Conservation (phyloP, 2,329 filamentous ascomycete genomes). For the Graphilbum ipis-grandicollis region DNA sequence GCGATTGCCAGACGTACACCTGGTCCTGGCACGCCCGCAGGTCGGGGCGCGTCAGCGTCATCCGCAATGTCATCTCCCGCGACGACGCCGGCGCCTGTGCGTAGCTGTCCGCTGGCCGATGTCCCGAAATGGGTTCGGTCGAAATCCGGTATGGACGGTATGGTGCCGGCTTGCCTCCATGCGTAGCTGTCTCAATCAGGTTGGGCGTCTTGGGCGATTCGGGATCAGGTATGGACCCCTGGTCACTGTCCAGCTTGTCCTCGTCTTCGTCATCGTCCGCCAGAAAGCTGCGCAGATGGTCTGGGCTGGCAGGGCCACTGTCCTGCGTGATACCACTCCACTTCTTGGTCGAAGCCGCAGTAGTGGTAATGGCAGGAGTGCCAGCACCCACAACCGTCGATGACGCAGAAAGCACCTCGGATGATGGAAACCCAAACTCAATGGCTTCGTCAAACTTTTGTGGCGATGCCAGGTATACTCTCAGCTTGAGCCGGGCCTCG, state of each 20-base stretch:
- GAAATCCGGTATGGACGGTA: conserved; percentile 8
- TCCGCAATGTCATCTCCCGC: conserved; percentile 86
- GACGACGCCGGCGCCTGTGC: conserved; percentile 37
- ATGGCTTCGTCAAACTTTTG: conserved; percentile 94
- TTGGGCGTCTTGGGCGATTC: conserved; percentile 43
- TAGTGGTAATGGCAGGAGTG: conserved; percentile 2
- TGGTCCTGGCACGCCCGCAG: conserved; percentile 58
- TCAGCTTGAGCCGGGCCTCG: conserved; percentile 69
- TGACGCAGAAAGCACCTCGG: conserved; percentile 22
- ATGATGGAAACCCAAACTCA: conserved; percentile 76
- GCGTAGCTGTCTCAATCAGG: conserved; percentile 19
- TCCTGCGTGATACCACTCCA: conserved; percentile 11
- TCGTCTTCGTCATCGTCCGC: conserved; percentile 20
- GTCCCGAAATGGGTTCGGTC: conserved; percentile 3
- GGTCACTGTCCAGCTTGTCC: conserved; percentile 40
- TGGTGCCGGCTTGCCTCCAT: neutral
- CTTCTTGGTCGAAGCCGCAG: conserved; percentile 8
- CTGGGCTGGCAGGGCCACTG: conserved; percentile 20
- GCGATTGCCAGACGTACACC: conserved; percentile 50
- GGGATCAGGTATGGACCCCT: conserved; percentile 35
- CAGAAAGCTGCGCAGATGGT: conserved; percentile 37
- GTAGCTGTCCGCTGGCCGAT: conserved; percentile 22
- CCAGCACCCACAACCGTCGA: too few species aligned
- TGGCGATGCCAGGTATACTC: conserved; percentile 71
- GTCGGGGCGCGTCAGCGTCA: conserved; percentile 86